Conservation (phyloP, 75 land plant species). For the Pseudotsuga menziesii region DNA sequence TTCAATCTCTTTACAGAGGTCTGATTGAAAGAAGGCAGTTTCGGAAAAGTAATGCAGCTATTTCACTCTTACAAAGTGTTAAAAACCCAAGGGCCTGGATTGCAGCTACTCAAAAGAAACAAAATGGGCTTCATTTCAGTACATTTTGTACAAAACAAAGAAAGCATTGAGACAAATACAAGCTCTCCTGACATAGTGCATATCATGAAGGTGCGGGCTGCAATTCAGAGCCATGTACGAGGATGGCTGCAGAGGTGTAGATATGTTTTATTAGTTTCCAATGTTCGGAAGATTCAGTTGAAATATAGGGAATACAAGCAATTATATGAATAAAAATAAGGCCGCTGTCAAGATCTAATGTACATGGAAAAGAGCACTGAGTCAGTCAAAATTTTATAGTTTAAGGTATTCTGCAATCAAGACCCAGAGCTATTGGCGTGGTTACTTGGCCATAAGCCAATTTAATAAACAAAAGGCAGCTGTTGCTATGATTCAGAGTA, state of each 20-base stretch:
- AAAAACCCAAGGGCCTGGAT: too few species aligned
- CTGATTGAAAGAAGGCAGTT: constrained; percentile 17
- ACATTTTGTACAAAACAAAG: too few species aligned
- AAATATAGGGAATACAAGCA: not conserved
- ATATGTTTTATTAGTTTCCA: not conserved
- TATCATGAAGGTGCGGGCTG: constrained; percentile 14
- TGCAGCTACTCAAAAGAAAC: not conserved
- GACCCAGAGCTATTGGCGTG: too few species aligned
- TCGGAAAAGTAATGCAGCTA: constrained; percentile 27
- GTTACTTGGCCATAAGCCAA: too few species aligned
- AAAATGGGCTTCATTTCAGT: not conserved
- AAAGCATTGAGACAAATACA: too few species aligned
- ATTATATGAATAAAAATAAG: not conserved
- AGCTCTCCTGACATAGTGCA: constrained; percentile 16
- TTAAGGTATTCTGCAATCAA: constrained; percentile 23
- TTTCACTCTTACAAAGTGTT: too few species aligned
- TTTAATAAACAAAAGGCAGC: too few species aligned
- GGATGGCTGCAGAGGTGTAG: constrained; percentile 30
- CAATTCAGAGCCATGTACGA: constrained; percentile 35
- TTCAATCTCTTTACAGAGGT: constrained; percentile 35
- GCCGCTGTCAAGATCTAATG: constrained; percentile 38
- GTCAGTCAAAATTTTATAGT: not conserved
- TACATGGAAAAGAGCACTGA: constrained; percentile 22
- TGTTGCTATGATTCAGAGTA: too few species aligned
- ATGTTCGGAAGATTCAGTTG: constrained; percentile 4